Conservation (phyloP, 495 filamentous ascomycete genomes). For the Hypomontagnella submonticulosa region DNA sequence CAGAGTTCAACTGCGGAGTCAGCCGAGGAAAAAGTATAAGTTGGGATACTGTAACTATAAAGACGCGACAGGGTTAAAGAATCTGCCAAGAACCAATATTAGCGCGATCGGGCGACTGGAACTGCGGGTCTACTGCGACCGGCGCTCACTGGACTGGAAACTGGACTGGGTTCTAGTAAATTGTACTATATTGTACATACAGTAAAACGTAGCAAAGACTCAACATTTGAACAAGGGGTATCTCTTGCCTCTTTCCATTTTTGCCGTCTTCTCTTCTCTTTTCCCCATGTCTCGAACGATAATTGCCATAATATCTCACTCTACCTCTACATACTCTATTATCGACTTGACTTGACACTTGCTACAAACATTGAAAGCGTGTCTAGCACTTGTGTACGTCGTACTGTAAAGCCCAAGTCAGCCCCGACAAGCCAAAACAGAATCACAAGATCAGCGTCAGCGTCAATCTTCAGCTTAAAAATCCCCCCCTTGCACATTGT, state of each 20-base stretch:
- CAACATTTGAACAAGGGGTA: background rate
- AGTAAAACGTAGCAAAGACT: background rate
- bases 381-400: conserved; percentile 17
- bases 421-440: conserved; percentile 12
- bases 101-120: conserved; percentile 31
- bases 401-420: conserved; percentile 29
- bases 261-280: background rate
- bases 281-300: conserved; percentile 10
- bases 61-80: conserved; percentile 27
- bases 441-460: conserved; percentile 37
- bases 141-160: no score
- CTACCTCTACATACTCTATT: background rate
- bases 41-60: conserved; percentile 32
- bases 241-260: background rate
- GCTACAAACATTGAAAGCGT: conserved; percentile 20
- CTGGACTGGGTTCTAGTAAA: no score
- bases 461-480: conserved; percentile 24
- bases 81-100: conserved; percentile 37
- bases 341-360: conserved; percentile 1
- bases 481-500: conserved; percentile 19
- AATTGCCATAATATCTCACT: background rate
- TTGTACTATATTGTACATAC: background rate
- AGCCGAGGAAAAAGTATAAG: conserved; percentile 13
- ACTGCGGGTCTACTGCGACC: no score
- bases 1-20: conserved; percentile 9